Conservation (phyloP, 805 yeast species). For the Blastobotrys muscicola region DNA sequence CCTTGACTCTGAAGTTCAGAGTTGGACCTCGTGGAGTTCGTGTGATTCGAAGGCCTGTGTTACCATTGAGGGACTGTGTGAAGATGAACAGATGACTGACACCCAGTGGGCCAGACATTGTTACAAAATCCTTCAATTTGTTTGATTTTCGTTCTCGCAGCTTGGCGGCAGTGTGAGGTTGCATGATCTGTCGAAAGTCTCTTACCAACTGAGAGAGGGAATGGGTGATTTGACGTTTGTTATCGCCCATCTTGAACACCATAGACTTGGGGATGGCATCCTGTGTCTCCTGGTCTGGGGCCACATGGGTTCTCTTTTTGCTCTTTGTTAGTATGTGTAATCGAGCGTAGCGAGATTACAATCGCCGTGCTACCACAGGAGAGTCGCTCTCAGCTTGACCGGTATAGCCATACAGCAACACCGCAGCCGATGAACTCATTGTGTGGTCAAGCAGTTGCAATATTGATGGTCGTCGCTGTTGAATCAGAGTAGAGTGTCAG, state of each 20-base stretch:
- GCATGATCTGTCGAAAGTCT: conserved; percentile 86
- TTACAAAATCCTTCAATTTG: conserved; percentile 83
- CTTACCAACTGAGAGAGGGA: conserved; percentile 74
- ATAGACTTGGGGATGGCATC: conserved; percentile 82
- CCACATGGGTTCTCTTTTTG: conserved; percentile 82
- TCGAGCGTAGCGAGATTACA: neutral
- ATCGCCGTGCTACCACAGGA: too few relatives aligned
- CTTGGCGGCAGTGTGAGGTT: conserved; percentile 91
- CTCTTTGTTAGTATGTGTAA: neutral
- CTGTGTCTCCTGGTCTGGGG: conserved; percentile 50
- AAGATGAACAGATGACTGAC: conserved; percentile 83
- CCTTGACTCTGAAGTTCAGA: conserved; percentile 64
- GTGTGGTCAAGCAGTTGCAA: too few relatives aligned
- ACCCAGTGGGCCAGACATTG: conserved; percentile 97
- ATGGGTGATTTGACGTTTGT: conserved; percentile 55
- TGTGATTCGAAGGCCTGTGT: conserved; percentile 72
- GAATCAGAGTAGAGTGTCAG: too few relatives aligned
- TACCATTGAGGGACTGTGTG: conserved; percentile 72
- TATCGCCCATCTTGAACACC: conserved; percentile 81
- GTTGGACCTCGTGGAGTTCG: conserved; percentile 95
- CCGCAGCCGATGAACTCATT: too few relatives aligned
- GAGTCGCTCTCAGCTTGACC: neutral
- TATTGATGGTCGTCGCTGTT: too few relatives aligned
- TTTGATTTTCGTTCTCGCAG: conserved; percentile 80
- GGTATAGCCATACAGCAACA: too few relatives aligned